phyloP scores from a whole-genome alignment of 139 green algal genomes.

The Penium margaritaceum region DNA sequence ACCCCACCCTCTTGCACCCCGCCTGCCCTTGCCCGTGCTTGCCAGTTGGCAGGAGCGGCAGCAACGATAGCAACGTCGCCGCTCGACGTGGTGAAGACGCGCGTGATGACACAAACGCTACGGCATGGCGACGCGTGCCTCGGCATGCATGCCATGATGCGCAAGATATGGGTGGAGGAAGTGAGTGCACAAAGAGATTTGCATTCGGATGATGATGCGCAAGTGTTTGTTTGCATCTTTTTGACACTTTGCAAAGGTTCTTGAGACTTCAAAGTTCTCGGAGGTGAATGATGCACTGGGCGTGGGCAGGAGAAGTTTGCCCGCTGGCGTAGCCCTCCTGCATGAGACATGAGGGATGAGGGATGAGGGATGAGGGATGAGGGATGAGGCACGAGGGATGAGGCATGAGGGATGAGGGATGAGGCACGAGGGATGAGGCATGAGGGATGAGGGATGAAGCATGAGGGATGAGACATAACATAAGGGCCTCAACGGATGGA shows the following conservation, averaged over 20 bases:
- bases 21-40: too few relatives aligned
- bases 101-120: conserved; percentile 42
- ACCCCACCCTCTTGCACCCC: too few relatives aligned
- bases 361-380: too few relatives aligned
- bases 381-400: too few relatives aligned
- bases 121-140: conserved; percentile 5
- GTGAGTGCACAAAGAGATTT: conserved; percentile 5
- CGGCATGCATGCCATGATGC: conserved; percentile 22
- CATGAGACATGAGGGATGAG: too few relatives aligned
- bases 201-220: neutral
- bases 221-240: neutral
- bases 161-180: conserved; percentile 28
- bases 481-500: too few relatives aligned
- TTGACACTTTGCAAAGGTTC: neutral
- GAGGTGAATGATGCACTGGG: neutral
- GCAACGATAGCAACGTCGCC: conserved; percentile 38
- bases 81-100: conserved; percentile 46
- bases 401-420: too few relatives aligned
- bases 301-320: neutral
- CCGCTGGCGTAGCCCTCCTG: too few relatives aligned
- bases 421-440: too few relatives aligned
- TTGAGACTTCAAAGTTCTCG: neutral
- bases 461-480: too few relatives aligned
- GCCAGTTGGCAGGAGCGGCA: conserved; percentile 37
- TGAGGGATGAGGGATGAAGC: too few relatives aligned